phyloP scores from a whole-genome alignment of 768 basidiomycete genomes.

The Auricularia sp. region DNA sequence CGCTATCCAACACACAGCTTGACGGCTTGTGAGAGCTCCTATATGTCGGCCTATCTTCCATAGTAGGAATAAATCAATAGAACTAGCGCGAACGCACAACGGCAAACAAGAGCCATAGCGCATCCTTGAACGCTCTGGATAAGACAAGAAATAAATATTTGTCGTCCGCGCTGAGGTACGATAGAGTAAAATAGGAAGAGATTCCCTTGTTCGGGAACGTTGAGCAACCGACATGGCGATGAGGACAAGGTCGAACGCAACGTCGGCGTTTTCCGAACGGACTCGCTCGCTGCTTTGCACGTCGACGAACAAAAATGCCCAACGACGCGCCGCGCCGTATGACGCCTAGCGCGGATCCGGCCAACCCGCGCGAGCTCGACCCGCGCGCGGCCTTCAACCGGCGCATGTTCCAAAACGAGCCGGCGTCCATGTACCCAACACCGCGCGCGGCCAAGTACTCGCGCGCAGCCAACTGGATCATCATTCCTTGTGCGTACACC shows the following conservation, averaged over 20 bases:
- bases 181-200: no score
- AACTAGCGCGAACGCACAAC: no score
- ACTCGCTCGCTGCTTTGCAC: not conserved
- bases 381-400: not conserved
- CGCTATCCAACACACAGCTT: not conserved
- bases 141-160: no score
- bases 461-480: conserved; percentile 27
- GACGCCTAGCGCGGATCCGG: not conserved
- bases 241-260: not conserved
- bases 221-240: no score
- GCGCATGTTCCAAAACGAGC: not conserved
- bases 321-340: not conserved
- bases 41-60: no score
- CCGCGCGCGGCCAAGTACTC: not conserved
- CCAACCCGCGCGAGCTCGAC: not conserved
- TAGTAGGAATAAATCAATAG: no score
- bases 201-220: no score
- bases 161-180: no score
- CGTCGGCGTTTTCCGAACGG: not conserved
- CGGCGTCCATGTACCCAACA: not conserved
- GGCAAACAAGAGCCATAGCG: no score
- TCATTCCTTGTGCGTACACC: conserved; percentile 42
- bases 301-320: not conserved
- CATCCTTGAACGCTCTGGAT: no score
- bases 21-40: no score